phyloP scores from a whole-genome alignment of 1,284 basidiomycete genomes.

The Xerocomus amazonicus region DNA sequence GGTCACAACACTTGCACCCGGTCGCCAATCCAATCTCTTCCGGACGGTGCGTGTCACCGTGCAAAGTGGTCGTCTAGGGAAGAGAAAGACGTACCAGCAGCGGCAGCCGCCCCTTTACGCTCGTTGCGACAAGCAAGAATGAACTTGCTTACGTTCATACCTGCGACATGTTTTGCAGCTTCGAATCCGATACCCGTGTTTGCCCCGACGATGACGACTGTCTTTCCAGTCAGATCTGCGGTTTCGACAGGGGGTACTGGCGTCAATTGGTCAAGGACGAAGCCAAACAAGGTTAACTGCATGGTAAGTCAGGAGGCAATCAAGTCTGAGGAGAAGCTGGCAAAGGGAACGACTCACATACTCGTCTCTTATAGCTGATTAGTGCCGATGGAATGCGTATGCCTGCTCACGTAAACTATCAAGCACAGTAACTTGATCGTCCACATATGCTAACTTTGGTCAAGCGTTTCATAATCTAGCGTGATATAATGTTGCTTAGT shows the following conservation, averaged over 20 bases:
- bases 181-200: conserved; percentile 45
- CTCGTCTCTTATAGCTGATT: no score
- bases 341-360: no score
- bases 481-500: no score
- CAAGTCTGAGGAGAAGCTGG: no score
- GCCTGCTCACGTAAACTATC: no score
- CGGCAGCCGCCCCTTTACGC: conserved; percentile 35
- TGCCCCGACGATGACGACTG: conserved; percentile 35
- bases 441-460: no score
- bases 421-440: no score
- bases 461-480: no score
- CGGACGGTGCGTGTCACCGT: neutral
- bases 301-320: neutral
- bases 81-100: conserved; percentile 12
- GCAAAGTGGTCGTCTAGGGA: neutral
- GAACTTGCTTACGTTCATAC: conserved; percentile 39
- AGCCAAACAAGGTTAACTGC: conserved; percentile 8
- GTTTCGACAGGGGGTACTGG: conserved; percentile 19
- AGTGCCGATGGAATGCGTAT: no score
- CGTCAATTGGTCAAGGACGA: conserved; percentile 17
- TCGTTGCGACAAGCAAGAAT: conserved; percentile 40
- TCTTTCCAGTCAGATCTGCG: conserved; percentile 30
- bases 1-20: conserved; percentile 9
- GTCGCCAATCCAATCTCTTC: conserved; percentile 12
- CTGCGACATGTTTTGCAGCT: conserved; percentile 42